Percentiles rank a stretch among this genome's conserved stretches.
Evolutionary conservation across 345 rosid species (phyloP).

Genomic region (Syzygium jambos): DNA sequence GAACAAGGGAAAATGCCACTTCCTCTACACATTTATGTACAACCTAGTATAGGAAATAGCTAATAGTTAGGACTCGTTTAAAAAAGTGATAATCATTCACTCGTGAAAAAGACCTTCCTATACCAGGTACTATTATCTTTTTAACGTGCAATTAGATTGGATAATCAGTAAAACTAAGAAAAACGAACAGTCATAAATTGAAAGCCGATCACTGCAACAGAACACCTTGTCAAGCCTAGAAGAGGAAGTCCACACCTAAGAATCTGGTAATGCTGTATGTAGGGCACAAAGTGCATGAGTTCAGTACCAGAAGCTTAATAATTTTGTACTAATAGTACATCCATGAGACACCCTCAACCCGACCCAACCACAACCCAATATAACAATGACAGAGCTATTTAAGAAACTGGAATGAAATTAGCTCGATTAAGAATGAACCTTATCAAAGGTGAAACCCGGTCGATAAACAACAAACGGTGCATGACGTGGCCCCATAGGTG

Average conservation of each 20-base stretch:
- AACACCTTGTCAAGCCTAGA: not conserved
- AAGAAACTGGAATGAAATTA: not conserved
- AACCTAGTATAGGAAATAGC: not conserved
- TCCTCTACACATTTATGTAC: not conserved
- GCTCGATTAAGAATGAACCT: slow-evolving; percentile 29
- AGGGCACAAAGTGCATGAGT: not conserved
- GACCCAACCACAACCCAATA: not conserved
- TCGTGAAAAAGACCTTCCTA: not conserved
- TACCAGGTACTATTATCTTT: not conserved
- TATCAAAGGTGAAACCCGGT: slow-evolving; percentile 81
- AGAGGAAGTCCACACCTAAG: not conserved
- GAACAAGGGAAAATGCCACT: not conserved
- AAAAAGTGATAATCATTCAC: not conserved
- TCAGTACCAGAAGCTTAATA: not conserved
- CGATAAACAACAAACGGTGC: not conserved
- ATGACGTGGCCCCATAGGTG: not conserved
- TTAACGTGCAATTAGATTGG: not conserved
- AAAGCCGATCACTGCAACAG: not conserved
- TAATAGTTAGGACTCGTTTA: not conserved
- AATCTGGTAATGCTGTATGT: not conserved
- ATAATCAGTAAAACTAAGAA: not conserved
- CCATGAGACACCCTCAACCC: not conserved
- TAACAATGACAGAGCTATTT: not conserved
- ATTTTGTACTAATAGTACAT: not conserved
- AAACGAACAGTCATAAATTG: not conserved